Conservation (phyloP, 2,329 filamentous ascomycete genomes). For the Lachnellula cervina region DNA sequence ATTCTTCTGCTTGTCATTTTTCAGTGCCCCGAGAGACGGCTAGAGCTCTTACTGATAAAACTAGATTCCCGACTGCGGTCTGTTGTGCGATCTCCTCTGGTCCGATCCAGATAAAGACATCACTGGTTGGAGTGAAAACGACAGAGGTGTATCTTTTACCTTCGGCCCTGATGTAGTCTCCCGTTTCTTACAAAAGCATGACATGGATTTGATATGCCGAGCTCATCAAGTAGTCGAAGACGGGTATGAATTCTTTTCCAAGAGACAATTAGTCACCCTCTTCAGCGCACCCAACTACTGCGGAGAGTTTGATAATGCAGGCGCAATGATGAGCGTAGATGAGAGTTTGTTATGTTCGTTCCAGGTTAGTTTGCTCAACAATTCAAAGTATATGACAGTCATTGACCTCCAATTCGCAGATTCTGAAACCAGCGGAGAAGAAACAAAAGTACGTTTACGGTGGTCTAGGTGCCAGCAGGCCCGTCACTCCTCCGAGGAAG, state of each 20-base stretch:
- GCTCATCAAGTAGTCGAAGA: conserved; percentile 99
- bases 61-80: conserved; percentile 94
- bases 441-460: conserved; percentile 99
- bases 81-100: conserved; percentile 96
- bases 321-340: conserved; percentile 99
- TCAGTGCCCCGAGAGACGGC: conserved; percentile 27
- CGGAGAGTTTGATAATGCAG: conserved; percentile 98
- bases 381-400: background rate
- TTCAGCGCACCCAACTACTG: conserved; percentile 99
- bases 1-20: conserved; percentile 22
- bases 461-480: conserved; percentile 65
- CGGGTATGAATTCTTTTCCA: conserved; percentile 99
- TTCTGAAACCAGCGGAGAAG: conserved; percentile 99
- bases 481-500: conserved; percentile 67
- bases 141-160: conserved; percentile 96
- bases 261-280: conserved; percentile 92
- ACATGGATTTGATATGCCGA: conserved; percentile 99
- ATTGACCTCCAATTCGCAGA: conserved; percentile 48
- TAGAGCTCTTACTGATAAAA: conserved; percentile 31
- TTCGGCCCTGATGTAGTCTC: conserved; percentile 97
- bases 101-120: conserved; percentile 99
- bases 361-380: conserved; percentile 60
- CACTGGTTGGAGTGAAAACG: conserved; percentile 98
- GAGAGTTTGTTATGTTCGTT: conserved; percentile 98
- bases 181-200: conserved; percentile 95